Evolutionary conservation across 805 yeast species (phyloP), one percentile per base, ranked within the genome.

Genomic region (Ogataea methanolica): DNA sequence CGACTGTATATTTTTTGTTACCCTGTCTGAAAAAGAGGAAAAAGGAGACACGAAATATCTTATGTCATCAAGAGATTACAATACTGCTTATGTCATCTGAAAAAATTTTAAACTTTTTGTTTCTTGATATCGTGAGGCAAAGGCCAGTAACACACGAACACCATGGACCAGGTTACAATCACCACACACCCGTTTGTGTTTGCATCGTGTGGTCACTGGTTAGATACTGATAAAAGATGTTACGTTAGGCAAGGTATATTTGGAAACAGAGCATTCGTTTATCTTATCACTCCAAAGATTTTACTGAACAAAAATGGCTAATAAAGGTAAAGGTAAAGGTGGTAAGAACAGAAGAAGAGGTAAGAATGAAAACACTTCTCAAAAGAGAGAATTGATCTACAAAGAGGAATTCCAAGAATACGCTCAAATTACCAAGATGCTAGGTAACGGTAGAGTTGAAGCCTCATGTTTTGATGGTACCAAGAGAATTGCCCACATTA

Each of bases 321-420:
- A 65, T 51, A 65, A 63, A 51, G 67, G 68, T 50, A 65, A 64
- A 55, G 69, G 69, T 42, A 72, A 76, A 67, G 94, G 95, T 71
- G 95, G 95, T 72, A 87, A 87, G 72, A 85, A 88, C 74, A 92
- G 99, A 79, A 83, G 95, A 77, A 87, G 97, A 81, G 99, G 99
- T 71, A 94, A 94, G 92, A 91, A 91, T 71, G 96, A 85, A 67
- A 82, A 83, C 70, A 85, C 80, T 51, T 83, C 85, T 55, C 91
- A 89, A 72, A 94, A 94, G 78, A 88, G 99, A 75, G 99, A 94
- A 68, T 80, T 94, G 60, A 79, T 83, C 67, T 80, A 78, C 69
- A 89, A 83, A 63, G 99, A 94, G 55, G 99, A 94, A 63, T 96
- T 96, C 49, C 99, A 94, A 76, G 98, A 94, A 70, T 94, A 94